Evolutionary conservation across 148 eudicot species (phyloP), one percentile per base, ranked within the genome.

Genomic region (Limonium bicolor): DNA sequence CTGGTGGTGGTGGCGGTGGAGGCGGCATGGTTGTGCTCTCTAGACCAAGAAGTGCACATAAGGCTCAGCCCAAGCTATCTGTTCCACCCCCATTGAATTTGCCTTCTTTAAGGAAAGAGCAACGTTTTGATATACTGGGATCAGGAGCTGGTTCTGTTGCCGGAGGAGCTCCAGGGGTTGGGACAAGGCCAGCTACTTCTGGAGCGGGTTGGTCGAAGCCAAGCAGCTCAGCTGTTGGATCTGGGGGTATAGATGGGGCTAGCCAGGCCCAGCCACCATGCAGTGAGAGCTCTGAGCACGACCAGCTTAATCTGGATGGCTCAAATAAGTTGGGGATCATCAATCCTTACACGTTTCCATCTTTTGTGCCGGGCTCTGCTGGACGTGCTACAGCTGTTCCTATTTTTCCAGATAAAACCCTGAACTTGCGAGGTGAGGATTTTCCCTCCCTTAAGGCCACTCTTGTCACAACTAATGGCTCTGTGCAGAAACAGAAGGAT

Each of bases 11-110:
- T 0, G 68, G 54, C 0, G 71, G 67, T 24, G 72, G 81, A 0
- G 65, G 77, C 49, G 94, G 94, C 20, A 83, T 88, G 94, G 92
- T 80, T 65, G 96, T 80, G 28, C 59, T 88, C 37, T 80, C 87
- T 3, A 41, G 97, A 54, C 76, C 77, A 22, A 52, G 77, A 53
- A 69, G 79, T 48, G 49, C 77, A 6, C 83, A 74, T 56, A 88
- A 83, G 53, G 70, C 51, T 47, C 82, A 61, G 55, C 47, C 85
- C 30, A 90, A 90, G 53, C 66, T 85, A 50, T 80, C 99, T 53
- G 87, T 90, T 68, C 94, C 95, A 60, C 95, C 99, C 88, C 97
- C 95, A 80, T 76, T 90, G 95, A 90, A 90, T 57, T 73, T 90
- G 51, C 95, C 99, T 0, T 90, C 99, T 8, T 25, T 78, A 42